A percentile compares a stretch with the other conserved stretches of the same genome.
Conservation (phyloP, 495 filamentous ascomycete species). For the Ramalina intermedia region DNA sequence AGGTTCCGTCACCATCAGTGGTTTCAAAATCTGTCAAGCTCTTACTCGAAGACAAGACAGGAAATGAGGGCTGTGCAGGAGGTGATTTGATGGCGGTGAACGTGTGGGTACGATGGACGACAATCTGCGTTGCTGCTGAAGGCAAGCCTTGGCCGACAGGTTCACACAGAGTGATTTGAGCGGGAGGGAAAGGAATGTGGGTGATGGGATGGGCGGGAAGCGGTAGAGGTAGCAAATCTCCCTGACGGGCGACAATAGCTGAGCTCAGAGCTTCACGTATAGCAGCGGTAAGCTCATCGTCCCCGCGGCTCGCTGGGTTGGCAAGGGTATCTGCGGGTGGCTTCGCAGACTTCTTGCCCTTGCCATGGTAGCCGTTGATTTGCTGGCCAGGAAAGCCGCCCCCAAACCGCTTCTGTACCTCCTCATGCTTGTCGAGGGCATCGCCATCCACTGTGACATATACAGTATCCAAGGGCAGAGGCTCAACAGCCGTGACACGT, state of each 20-base stretch:
- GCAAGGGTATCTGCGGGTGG: slow-evolving; percentile 9
- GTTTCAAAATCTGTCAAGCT: slow-evolving; percentile 15
- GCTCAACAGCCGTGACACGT: slow-evolving; percentile 62
- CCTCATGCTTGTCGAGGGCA: slow-evolving; percentile 45
- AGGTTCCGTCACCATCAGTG: slow-evolving; percentile 61
- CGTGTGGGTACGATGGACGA: slow-evolving; percentile 30
- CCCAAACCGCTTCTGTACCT: slow-evolving; percentile 47
- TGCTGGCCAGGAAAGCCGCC: slow-evolving; percentile 36
- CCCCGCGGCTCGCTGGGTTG: slow-evolving; percentile 30
- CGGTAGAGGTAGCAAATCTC: slow-evolving; percentile 71
- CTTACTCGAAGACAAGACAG: slow-evolving; percentile 1
- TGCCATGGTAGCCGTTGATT: slow-evolving; percentile 26
- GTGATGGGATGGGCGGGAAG: slow-evolving; percentile 80
- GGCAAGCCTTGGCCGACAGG: slow-evolving; percentile 77
- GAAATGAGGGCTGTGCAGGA: background rate
- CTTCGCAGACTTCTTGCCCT: slow-evolving; percentile 20
- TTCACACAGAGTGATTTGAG: slow-evolving; percentile 47
- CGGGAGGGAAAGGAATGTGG: slow-evolving; percentile 67
- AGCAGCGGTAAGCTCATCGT: slow-evolving; percentile 59
- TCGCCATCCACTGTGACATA: slow-evolving; percentile 76
- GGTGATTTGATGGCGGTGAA: background rate
- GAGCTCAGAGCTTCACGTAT: slow-evolving; percentile 57
- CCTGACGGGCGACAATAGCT: slow-evolving; percentile 63
- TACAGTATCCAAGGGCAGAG: slow-evolving; percentile 65
- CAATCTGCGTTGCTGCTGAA: slow-evolving; percentile 52